A percentile compares a stretch with the other conserved stretches of the same genome.
phyloP scores from a whole-genome alignment of 2,329 filamentous ascomycete species.

The Mycosphaerelloides madeirae region DNA sequence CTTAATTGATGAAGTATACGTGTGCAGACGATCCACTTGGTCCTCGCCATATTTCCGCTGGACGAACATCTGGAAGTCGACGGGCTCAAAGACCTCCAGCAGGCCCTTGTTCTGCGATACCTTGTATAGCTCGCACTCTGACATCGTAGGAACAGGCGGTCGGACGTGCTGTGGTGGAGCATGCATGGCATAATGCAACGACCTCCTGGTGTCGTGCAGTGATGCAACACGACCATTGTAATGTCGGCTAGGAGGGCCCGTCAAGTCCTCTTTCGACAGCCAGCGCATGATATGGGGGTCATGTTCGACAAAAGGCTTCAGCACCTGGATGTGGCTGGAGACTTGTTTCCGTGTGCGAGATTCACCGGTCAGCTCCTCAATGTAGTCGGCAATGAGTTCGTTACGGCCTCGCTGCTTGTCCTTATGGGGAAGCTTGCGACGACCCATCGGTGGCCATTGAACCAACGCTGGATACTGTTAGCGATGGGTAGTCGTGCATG shows the following conservation, averaged over 20 bases:
- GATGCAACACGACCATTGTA: constrained; percentile 8
- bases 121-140: constrained; percentile 3
- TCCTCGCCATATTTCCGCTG: constrained; percentile 29
- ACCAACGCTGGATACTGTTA: constrained; percentile 40
- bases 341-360: constrained; percentile 55
- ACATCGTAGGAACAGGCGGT: constrained; percentile 1
- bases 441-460: constrained; percentile 55
- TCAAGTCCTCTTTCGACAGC: constrained; percentile 36
- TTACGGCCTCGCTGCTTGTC: constrained; percentile 56
- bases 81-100: constrained; percentile 27
- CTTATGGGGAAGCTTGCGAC: constrained; percentile 44
- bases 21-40: constrained; percentile 31
- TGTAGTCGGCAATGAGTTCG: constrained; percentile 57
- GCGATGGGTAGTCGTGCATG: constrained; percentile 6
- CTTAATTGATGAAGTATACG: constrained; percentile 35
- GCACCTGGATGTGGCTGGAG: constrained; percentile 60
- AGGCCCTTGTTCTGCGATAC: constrained; percentile 18
- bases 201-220: constrained; percentile 7
- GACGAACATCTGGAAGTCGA: constrained; percentile 40
- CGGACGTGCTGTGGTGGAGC: constrained; percentile 10
- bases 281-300: constrained; percentile 47
- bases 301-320: constrained; percentile 52
- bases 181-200: constrained; percentile 21
- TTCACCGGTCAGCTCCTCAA: constrained; percentile 52
- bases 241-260: constrained; percentile 5